Base-by-base conservation (phyloP, 2,329 filamentous ascomycete species). In the Aspergillus chevalieri region DNA sequence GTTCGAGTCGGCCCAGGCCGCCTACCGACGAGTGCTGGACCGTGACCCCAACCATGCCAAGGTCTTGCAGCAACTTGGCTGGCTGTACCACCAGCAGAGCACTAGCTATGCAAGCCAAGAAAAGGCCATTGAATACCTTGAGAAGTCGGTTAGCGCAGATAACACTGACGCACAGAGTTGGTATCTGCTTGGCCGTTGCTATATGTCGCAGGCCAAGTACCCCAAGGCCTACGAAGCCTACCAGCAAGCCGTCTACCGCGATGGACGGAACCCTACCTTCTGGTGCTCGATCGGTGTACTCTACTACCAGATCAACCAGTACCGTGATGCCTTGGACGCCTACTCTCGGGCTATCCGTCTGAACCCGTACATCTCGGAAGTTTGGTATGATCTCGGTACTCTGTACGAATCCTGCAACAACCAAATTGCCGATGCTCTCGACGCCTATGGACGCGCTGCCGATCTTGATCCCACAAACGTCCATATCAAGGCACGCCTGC, bases 241-340 rank as follows among this genome's bases (percentile, higher is more conserved):
- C 70, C 93, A 98, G 68, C 93, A 98, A 75, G 93, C 93, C 2
- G 93, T 98, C 36, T 98, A 98, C 67, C 89, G 93, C 50, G 93
- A 98, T 67, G 93, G 93, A 30, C 86, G 93, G 59, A 97, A 97
- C 68, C 93, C 93, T 15, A 97, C 93, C 2, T 98, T 97, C 76
- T 98, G 93, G 93, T 97, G 93, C 76, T 97, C 92, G 8, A 98
- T 98, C 66, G 93, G 93, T 68, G 93, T 98, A 14, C 80, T 98
- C 52, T 98, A 98, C 71, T 98, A 97, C 74, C 93, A 97, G 73
- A 98, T 98, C 76, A 98, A 97, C 72, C 93, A 98, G 74, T 98
- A 98, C 73, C 85, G 93, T 51, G 93, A 98, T 76, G 93, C 93
- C 3, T 81, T 98, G 47, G 93, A 98, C 74, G 93, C 93, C 36